Conservation (phyloP, 768 basidiomycete species). For the Lactarius akahatsu region DNA sequence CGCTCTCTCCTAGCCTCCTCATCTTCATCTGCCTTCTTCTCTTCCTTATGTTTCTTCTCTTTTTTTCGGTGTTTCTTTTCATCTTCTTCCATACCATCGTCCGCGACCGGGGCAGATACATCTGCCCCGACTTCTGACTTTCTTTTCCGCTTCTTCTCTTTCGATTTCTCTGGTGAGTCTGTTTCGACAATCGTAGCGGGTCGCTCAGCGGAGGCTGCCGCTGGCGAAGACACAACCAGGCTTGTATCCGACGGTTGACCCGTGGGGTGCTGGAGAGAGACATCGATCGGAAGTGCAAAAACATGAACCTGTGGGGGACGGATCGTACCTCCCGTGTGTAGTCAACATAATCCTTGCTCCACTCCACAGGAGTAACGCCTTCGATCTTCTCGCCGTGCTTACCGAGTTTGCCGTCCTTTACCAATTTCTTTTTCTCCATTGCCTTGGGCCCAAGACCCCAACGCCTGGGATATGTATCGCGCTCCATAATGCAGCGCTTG, state of each 20-base stretch:
- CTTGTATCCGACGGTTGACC: constrained; percentile 40
- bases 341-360: constrained; percentile 93
- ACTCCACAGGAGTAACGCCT: constrained; percentile 83
- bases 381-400: constrained; percentile 91
- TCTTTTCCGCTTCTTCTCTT: constrained; percentile 86
- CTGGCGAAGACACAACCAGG: constrained; percentile 27
- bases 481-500: constrained; percentile 99
- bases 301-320: constrained; percentile 34
- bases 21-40: constrained; percentile 45
- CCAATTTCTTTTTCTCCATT: constrained; percentile 95
- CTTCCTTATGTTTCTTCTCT: constrained; percentile 41
- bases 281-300: constrained; percentile 9
- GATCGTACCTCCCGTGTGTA: constrained; percentile 66
- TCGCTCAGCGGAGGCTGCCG: constrained; percentile 32
- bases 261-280: constrained; percentile 37
- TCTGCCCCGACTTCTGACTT: constrained; percentile 59
- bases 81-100: constrained; percentile 46
- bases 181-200: constrained; percentile 35
- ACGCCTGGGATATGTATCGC: constrained; percentile 95
- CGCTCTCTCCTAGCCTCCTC: constrained; percentile 61
- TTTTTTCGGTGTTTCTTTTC: constrained; percentile 54
- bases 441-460: constrained; percentile 99
- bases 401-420: constrained; percentile 95
- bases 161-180: constrained; percentile 47
- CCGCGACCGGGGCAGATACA: constrained; percentile 41